Conservation (phyloP, 805 yeast genomes). For the Ogataea chonburiensis region DNA sequence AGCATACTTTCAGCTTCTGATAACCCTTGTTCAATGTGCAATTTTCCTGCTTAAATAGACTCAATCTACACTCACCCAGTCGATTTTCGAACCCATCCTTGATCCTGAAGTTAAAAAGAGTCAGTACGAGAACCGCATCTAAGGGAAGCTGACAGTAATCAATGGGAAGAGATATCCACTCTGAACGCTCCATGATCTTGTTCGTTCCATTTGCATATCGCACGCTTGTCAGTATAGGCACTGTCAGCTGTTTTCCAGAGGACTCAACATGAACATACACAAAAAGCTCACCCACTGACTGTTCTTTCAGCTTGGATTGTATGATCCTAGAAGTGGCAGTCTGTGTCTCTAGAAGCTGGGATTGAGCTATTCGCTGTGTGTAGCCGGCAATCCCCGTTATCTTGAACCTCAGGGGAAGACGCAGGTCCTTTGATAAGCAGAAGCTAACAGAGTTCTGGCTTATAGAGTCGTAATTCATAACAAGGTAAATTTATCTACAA, state of each 20-base stretch:
- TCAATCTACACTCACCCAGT: slow-evolving; percentile 61
- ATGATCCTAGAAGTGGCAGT: slow-evolving; percentile 18
- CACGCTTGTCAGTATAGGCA: slow-evolving; percentile 22
- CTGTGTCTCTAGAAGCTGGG: slow-evolving; percentile 2
- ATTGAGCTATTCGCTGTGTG: slow-evolving; percentile 18
- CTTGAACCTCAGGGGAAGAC: slow-evolving; percentile 48
- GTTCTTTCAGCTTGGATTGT: slow-evolving; percentile 17
- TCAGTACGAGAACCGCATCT: slow-evolving; percentile 56
- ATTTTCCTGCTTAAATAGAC: slow-evolving; percentile 49
- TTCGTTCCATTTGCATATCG: slow-evolving; percentile 15
- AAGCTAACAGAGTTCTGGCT: slow-evolving; percentile 34
- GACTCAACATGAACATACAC: slow-evolving; percentile 18
- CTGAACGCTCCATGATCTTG: slow-evolving; percentile 34
- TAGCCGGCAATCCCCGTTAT: slow-evolving; percentile 28
- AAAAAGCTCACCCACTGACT: slow-evolving; percentile 16
- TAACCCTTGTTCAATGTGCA: slow-evolving; percentile 69
- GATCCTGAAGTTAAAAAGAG: slow-evolving; percentile 62
- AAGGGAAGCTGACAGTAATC: slow-evolving; percentile 68
- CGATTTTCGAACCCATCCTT: slow-evolving; percentile 47
- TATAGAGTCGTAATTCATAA: slow-evolving; percentile 24
- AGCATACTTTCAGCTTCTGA: slow-evolving; percentile 49
- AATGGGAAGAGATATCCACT: slow-evolving; percentile 73
- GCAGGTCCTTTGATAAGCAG: slow-evolving; percentile 55
- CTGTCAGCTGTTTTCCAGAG: slow-evolving; percentile 24
- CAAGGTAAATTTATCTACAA: too few relatives aligned